phyloP scores from a whole-genome alignment of 768 basidiomycete genomes.

The Sporobolomyces phaffii region DNA sequence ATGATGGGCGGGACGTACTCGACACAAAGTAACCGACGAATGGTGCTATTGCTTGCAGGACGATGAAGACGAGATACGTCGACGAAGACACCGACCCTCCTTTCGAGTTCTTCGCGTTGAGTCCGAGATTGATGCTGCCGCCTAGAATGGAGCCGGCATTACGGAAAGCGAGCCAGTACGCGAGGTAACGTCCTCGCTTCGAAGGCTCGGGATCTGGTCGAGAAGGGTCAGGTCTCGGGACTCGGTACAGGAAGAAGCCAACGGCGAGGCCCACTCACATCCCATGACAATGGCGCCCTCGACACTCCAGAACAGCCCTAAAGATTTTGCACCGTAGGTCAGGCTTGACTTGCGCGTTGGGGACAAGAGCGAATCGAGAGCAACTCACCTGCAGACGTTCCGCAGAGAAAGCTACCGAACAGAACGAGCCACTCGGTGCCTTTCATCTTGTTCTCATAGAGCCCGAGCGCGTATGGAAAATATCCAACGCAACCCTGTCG shows the following conservation, averaged over 20 bases:
- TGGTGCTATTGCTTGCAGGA: slow-evolving; percentile 9
- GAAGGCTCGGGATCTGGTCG: slow-evolving; percentile 6
- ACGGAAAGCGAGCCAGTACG: slow-evolving; percentile 41
- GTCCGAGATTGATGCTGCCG: slow-evolving; percentile 43
- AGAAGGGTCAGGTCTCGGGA: background rate
- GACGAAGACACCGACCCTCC: background rate
- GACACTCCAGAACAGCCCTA: slow-evolving; percentile 22
- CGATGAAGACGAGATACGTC: slow-evolving; percentile 31
- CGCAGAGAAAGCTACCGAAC: slow-evolving; percentile 41
- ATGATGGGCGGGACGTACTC: background rate
- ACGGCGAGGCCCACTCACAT: slow-evolving; percentile 27
- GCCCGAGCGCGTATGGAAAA: slow-evolving; percentile 41
- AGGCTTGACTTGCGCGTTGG: too few species aligned
- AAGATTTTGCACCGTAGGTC: too few species aligned
- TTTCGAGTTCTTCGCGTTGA: slow-evolving; percentile 39
- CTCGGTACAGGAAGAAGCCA: background rate
- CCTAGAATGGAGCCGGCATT: slow-evolving; percentile 43
- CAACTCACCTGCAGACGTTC: slow-evolving; percentile 43
- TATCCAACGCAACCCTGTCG: slow-evolving; percentile 10
- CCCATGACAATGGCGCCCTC: slow-evolving; percentile 45
- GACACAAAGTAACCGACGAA: slow-evolving; percentile 8
- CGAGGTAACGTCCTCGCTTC: slow-evolving; percentile 24
- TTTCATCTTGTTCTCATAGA: slow-evolving; percentile 41
- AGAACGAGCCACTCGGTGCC: slow-evolving; percentile 44
- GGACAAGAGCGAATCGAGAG: too few species aligned